Conservation (phyloP, 805 yeast species). For the Candida namnaoensis region DNA sequence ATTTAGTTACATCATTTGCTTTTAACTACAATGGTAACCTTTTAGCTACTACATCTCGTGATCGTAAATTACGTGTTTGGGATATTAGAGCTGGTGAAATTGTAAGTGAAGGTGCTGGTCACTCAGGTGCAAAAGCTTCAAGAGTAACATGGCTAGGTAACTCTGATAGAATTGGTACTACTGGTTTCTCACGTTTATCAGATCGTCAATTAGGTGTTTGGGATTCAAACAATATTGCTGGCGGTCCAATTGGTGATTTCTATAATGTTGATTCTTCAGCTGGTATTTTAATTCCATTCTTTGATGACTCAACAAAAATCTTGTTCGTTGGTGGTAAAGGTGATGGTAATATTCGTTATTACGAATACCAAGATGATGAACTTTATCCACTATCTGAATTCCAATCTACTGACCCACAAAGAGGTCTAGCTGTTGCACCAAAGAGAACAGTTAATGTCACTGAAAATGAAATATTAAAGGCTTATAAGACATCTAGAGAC, state of each 20-base stretch:
- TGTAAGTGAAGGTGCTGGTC: conserved; percentile 81
- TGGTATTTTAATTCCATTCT: conserved; percentile 89
- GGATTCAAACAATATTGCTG: conserved; percentile 67
- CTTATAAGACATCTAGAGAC: conserved; percentile 86
- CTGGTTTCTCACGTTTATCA: conserved; percentile 88
- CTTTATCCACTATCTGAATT: conserved; percentile 82
- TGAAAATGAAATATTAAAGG: conserved; percentile 77
- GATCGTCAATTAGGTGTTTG: conserved; percentile 95
- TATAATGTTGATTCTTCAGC: conserved; percentile 81
- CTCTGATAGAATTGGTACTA: conserved; percentile 76
- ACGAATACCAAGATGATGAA: conserved; percentile 79
- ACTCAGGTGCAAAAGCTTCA: conserved; percentile 85
- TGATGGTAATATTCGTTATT: conserved; percentile 95
- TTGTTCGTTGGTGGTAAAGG: conserved; percentile 94
- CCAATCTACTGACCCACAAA: conserved; percentile 85
- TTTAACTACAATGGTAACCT: conserved; percentile 86
- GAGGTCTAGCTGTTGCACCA: conserved; percentile 91
- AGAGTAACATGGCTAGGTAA: conserved; percentile 90
- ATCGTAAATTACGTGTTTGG: conserved; percentile 87
- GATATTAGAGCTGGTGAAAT: conserved; percentile 70
- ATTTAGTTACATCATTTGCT: conserved; percentile 85
- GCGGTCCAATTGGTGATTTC: conserved; percentile 88
- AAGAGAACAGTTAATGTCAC: conserved; percentile 69
- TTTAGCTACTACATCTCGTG: conserved; percentile 85
- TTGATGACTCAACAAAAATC: conserved; percentile 71